A percentile compares a stretch with the other conserved stretches of the same genome.
Evolutionary conservation across 345 rosid genomes (phyloP).

Genomic region (Luvunga scandens): DNA sequence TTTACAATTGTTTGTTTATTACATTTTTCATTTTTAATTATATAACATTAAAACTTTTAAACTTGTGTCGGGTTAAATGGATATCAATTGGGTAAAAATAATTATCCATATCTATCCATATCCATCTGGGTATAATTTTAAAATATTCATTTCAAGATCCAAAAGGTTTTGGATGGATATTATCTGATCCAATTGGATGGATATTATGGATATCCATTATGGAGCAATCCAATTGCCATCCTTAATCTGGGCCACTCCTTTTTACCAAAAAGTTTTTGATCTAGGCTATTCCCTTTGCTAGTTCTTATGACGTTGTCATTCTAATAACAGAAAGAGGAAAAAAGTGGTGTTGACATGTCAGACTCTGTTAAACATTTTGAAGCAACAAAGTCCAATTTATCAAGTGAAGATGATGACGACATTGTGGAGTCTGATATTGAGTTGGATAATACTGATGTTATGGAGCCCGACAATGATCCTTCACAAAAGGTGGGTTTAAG

Average conservation of each 20-base stretch:
- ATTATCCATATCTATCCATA: too few relatives aligned
- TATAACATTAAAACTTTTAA: too few relatives aligned
- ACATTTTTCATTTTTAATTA: too few relatives aligned
- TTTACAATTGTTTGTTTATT: too few relatives aligned
- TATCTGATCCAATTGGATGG: too few relatives aligned
- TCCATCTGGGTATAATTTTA: too few relatives aligned
- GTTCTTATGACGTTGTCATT: neutral
- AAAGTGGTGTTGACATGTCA: slow-evolving; percentile 41
- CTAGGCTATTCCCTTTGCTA: neutral
- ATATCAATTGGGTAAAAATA: too few relatives aligned
- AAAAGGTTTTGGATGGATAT: too few relatives aligned
- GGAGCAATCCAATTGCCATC: accelerated
- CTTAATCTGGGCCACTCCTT: neutral
- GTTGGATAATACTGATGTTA: slow-evolving; percentile 60
- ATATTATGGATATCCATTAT: too few relatives aligned
- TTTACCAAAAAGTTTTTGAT: neutral
- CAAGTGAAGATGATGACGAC: slow-evolving; percentile 41
- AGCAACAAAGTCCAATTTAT: slow-evolving; percentile 24
- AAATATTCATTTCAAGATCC: too few relatives aligned
- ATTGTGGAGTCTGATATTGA: slow-evolving; percentile 77
- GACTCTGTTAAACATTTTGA: slow-evolving; percentile 30
- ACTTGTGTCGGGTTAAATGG: too few relatives aligned
- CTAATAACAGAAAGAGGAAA: slow-evolving; percentile 34
- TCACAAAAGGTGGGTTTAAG: slow-evolving; percentile 50
- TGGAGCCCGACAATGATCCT: slow-evolving; percentile 73